Conservation (phyloP, 306 rosid species). For the Elaeagnus macrophylla region DNA sequence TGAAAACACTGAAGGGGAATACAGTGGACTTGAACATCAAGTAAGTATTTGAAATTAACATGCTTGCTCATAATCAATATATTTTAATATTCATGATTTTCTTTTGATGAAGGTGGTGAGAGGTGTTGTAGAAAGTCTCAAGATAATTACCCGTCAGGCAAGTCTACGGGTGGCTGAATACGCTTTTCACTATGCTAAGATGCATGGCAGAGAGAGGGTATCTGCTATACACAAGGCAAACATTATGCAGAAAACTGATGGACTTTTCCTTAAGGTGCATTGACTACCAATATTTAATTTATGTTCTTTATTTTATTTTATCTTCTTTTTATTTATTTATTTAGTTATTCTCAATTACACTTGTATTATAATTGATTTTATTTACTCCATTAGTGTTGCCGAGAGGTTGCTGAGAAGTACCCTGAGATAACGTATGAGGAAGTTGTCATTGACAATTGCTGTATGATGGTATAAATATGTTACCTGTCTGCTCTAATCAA, state of each 20-base stretch:
- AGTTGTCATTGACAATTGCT: constrained; percentile 96
- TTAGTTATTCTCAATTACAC: constrained; percentile 4
- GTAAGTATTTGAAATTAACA: constrained; percentile 32
- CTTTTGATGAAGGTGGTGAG: constrained; percentile 71
- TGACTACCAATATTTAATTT: constrained; percentile 3
- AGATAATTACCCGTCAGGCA: constrained; percentile 96
- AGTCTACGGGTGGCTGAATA: constrained; percentile 99
- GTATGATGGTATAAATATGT: constrained; percentile 76
- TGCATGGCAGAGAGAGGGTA: constrained; percentile 88
- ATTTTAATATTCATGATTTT: constrained; percentile 3
- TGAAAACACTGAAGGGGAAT: constrained; percentile 96
- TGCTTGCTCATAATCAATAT: not conserved
- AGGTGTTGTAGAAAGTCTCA: constrained; percentile 97
- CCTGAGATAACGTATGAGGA: constrained; percentile 93
- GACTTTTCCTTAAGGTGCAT: constrained; percentile 67
- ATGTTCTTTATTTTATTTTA: too few relatives aligned
- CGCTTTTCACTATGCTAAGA: constrained; percentile 93
- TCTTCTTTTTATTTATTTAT: not conserved
- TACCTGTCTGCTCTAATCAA: not conserved
- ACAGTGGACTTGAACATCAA: constrained; percentile 99
- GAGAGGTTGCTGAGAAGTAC: constrained; percentile 96
- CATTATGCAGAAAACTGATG: constrained; percentile 98
- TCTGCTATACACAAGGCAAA: constrained; percentile 99
- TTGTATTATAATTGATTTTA: constrained; percentile 13
- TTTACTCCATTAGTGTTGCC: constrained; percentile 67